Conservation (phyloP, 495 filamentous ascomycete genomes). For the Podospora fimiseda region DNA sequence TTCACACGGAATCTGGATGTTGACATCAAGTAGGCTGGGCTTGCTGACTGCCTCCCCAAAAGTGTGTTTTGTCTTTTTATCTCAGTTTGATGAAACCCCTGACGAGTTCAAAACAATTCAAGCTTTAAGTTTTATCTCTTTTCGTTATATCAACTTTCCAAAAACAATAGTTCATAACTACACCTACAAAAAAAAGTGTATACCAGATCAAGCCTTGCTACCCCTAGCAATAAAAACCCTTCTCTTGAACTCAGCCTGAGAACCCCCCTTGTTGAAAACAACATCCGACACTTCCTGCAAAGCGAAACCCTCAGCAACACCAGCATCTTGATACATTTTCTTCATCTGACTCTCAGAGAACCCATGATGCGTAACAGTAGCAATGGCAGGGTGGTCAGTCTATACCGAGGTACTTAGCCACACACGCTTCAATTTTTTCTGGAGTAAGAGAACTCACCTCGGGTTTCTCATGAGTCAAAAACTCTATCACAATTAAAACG, state of each 20-base stretch:
- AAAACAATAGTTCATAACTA: neutral
- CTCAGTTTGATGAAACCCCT: too few relatives aligned
- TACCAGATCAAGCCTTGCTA: too few relatives aligned
- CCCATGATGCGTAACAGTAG: conserved; percentile 51
- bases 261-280: conserved; percentile 11
- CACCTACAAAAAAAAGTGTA: too few relatives aligned
- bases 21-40: too few relatives aligned
- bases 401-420: neutral
- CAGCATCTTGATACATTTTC: conserved; percentile 47
- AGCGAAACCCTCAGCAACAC: conserved; percentile 39
- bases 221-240: conserved; percentile 25
- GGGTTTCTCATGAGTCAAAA: conserved; percentile 43
- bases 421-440: neutral
- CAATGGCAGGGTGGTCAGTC: conserved; percentile 30
- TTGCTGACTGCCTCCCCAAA: too few relatives aligned
- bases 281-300: conserved; percentile 31
- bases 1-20: too few relatives aligned
- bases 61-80: too few relatives aligned
- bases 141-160: too few relatives aligned
- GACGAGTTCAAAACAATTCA: too few relatives aligned
- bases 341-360: conserved; percentile 48
- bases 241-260: conserved; percentile 9
- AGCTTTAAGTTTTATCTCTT: too few relatives aligned
- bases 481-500: conserved; percentile 59
- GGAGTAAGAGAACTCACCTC: conserved; percentile 8